These are phyloP conservation scores for Gastrolobium bilobum DNA, from an alignment of 306 rosid genomes.

Conservation along the genomic window DNA sequence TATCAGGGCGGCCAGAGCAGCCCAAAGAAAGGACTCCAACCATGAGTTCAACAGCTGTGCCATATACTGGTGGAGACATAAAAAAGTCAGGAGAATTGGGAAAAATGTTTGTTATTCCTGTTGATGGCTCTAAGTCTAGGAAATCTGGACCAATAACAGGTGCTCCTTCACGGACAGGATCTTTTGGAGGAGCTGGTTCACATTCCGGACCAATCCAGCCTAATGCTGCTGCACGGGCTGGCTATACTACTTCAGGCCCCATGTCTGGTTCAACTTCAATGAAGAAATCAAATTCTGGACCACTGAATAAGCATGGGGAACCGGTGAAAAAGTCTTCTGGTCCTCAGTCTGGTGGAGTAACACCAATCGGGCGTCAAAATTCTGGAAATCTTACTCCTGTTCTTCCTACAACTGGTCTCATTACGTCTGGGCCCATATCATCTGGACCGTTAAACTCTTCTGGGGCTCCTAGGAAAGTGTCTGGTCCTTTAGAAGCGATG, in stretches of 20 bases:
- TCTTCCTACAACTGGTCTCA: constrained; percentile 96
- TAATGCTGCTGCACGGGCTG: constrained; percentile 72
- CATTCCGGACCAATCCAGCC: constrained; percentile 94
- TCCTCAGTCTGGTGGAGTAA: constrained; percentile 97
- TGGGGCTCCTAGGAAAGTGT: constrained; percentile 90
- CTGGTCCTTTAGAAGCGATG: constrained; percentile 83
- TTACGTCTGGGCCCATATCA: constrained; percentile 92
- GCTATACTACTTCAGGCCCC: constrained; percentile 87
- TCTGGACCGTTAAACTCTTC: constrained; percentile 93
- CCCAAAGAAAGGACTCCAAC: constrained; percentile 96
- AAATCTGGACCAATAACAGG: constrained; percentile 91
- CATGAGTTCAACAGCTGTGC: constrained; percentile 90
- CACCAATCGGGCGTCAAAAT: constrained; percentile 82
- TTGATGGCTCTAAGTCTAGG: constrained; percentile 92
- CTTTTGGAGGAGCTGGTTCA: constrained; percentile 92
- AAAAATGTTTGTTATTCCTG: constrained; percentile 97
- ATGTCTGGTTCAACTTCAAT: constrained; percentile 70
- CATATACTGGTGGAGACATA: constrained; percentile 97
- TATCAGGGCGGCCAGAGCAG: constrained; percentile 98
- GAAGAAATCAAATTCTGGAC: constrained; percentile 95
- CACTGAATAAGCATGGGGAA: constrained; percentile 93
- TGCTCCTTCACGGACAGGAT: constrained; percentile 80
- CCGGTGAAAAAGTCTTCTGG: constrained; percentile 94
- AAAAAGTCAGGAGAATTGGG: constrained; percentile 95
- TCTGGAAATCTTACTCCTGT: constrained; percentile 90